phyloP scores from a whole-genome alignment of 2,329 filamentous ascomycete genomes.

The Cordyceps fumosorosea region DNA sequence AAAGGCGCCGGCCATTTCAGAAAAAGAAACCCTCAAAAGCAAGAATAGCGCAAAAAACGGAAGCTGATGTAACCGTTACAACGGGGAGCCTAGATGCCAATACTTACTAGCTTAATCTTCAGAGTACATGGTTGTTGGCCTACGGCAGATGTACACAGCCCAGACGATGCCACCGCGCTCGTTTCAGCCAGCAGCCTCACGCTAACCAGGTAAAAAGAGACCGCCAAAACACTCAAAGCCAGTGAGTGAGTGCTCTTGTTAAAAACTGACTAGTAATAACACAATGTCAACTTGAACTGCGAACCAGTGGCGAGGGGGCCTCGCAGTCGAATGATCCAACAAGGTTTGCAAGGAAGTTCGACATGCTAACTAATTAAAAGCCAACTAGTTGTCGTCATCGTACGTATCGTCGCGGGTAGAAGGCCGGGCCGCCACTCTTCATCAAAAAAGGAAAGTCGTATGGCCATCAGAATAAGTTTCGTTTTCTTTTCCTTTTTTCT shows the following conservation, averaged over 20 bases:
- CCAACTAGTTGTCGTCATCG: neutral
- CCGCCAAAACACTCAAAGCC: neutral
- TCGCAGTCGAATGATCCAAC: neutral
- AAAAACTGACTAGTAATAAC: neutral
- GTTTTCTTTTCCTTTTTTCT: neutral
- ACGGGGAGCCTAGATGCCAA: neutral
- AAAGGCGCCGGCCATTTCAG: neutral
- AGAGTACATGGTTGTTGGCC: neutral
- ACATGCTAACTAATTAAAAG: neutral
- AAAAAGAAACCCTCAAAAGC: neutral
- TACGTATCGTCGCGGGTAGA: neutral
- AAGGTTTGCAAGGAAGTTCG: neutral
- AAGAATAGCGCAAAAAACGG: neutral
- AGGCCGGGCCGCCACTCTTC: neutral
- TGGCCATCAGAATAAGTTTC: neutral
- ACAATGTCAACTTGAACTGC: neutral
- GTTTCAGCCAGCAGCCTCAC: slow-evolving; percentile 9
- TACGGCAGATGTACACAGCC: neutral
- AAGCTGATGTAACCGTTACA: neutral
- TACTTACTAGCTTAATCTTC: too few relatives aligned
- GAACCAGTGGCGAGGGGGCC: too few relatives aligned
- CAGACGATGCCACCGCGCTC: neutral
- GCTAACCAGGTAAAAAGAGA: slow-evolving; percentile 4
- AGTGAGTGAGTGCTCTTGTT: neutral
- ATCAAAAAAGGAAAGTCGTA: neutral